These are phyloP conservation scores for Calonectria fujianensis DNA, from an alignment of 2,329 filamentous ascomycete species.

Conservation along the genomic window DNA sequence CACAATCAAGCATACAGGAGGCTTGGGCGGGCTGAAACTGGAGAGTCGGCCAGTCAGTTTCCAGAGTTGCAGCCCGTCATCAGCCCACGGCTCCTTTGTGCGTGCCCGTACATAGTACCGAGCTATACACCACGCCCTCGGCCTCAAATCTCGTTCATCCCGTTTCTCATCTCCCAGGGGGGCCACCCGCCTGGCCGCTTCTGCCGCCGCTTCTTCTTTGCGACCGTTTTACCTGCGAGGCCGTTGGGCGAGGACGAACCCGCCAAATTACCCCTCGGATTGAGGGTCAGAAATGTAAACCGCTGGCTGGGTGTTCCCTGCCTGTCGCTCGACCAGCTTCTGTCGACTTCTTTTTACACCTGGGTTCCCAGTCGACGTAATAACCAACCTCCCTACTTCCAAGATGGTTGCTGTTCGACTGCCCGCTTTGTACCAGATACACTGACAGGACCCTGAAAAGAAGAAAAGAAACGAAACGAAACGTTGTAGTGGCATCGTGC, in stretches of 20 bases:
- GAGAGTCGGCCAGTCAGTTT: conserved; percentile 15
- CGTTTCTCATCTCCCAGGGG: conserved; percentile 28
- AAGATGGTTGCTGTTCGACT: not conserved
- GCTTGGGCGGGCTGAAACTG: conserved; percentile 32
- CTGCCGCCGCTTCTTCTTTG: conserved; percentile 6
- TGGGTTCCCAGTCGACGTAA: conserved; percentile 30
- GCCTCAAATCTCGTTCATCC: conserved; percentile 23
- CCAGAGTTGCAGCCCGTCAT: conserved; percentile 10
- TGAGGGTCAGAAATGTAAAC: conserved; percentile 23
- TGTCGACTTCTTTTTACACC: conserved; percentile 31
- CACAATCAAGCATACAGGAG: conserved; percentile 8
- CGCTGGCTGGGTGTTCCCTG: conserved; percentile 52
- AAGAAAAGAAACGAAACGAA: conserved; percentile 33
- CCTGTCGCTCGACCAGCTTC: conserved; percentile 44
- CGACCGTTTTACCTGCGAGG: conserved; percentile 29
- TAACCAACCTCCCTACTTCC: conserved; percentile 23
- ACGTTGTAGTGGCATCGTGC: conserved; percentile 34
- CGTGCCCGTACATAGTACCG: not conserved
- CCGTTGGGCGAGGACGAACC: conserved; percentile 30
- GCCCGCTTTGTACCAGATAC: conserved; percentile 35
- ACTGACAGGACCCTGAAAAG: conserved; percentile 50
- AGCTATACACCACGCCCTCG: not conserved
- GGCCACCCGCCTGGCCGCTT: conserved; percentile 3
- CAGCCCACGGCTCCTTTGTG: conserved; percentile 10
- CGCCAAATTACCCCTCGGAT: conserved; percentile 25